Evolutionary conservation across 2,329 filamentous ascomycete species (phyloP).

Genomic region (Sporothrix mexicana): DNA sequence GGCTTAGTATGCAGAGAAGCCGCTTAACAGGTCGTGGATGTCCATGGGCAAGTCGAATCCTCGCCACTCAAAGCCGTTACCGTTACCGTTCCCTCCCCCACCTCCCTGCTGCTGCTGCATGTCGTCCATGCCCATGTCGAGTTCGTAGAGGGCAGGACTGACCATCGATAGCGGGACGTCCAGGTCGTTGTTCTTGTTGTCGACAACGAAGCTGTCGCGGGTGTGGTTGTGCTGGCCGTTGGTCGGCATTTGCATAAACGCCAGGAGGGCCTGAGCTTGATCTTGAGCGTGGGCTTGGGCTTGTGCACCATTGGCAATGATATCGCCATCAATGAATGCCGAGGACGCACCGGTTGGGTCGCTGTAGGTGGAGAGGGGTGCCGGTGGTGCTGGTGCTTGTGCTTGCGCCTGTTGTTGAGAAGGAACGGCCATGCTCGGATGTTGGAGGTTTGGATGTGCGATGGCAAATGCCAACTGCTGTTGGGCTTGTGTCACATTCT

Average conservation of each 20-base stretch:
- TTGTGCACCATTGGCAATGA: too few relatives aligned
- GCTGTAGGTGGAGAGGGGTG: constrained; percentile 1
- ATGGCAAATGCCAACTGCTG: not conserved
- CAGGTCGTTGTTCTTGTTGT: not conserved
- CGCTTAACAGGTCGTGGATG: constrained; percentile 23
- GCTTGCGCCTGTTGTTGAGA: not conserved
- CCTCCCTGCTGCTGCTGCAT: constrained; percentile 4
- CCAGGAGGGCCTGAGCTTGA: not conserved
- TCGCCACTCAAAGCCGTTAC: constrained; percentile 18
- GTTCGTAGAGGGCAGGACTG: not conserved
- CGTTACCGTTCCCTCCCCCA: not conserved
- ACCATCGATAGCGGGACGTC: constrained; percentile 10
- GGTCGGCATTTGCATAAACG: constrained; percentile 7
- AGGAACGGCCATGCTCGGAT: not conserved
- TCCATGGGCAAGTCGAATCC: constrained; percentile 28
- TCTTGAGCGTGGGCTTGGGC: too few relatives aligned
- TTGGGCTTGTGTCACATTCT: not conserved
- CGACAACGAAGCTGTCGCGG: not conserved
- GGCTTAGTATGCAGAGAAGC: constrained; percentile 26
- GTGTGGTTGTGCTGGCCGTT: not conserved
- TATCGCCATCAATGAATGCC: not conserved
- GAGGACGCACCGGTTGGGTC: constrained; percentile 11
- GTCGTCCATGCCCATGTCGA: constrained; percentile 13
- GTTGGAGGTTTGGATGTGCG: not conserved
- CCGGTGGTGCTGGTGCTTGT: not conserved